Percentiles rank a stretch among this genome's conserved stretches.
phyloP scores from a whole-genome alignment of 2,329 filamentous ascomycete genomes.

The Balansia obtecta region DNA sequence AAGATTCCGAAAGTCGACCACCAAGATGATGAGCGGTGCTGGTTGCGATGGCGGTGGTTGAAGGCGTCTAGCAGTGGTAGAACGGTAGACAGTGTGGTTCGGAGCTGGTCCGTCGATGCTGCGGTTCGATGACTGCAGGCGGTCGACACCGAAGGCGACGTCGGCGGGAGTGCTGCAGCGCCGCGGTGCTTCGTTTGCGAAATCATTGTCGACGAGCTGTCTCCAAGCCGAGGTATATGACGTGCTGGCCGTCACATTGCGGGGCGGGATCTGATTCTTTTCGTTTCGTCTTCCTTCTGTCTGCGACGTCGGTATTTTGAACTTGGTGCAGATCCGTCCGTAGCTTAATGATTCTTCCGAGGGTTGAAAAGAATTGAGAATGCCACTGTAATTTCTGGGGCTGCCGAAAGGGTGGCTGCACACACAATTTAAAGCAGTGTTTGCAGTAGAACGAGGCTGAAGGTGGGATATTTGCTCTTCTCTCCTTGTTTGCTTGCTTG shows the following conservation, averaged over 20 bases:
- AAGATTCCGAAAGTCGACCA: constrained; percentile 62
- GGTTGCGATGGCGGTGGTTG: constrained; percentile 79
- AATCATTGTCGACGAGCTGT: not conserved
- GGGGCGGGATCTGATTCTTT: not conserved
- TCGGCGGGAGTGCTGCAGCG: not conserved
- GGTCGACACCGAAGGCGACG: not conserved
- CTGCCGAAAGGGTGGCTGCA: no score
- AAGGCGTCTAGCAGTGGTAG: constrained; percentile 55
- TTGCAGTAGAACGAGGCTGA: no score
- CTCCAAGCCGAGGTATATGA: not conserved
- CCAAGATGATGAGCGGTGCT: constrained; percentile 74
- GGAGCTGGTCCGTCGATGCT: constrained; percentile 8
- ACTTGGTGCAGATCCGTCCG: not conserved
- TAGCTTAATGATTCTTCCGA: not conserved
- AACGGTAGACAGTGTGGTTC: constrained; percentile 24
- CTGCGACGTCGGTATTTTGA: not conserved
- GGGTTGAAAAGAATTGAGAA: no score
- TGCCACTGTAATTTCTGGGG: no score
- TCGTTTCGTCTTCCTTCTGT: no score
- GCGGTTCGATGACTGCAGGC: constrained; percentile 1
- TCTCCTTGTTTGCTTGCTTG: not conserved
- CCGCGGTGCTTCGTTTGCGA: not conserved
- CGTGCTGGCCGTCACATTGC: not conserved
- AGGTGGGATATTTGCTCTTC: not conserved
- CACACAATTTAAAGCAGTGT: no score